phyloP scores from a whole-genome alignment of 331 rosid species.

The Stylosanthes scabra region DNA sequence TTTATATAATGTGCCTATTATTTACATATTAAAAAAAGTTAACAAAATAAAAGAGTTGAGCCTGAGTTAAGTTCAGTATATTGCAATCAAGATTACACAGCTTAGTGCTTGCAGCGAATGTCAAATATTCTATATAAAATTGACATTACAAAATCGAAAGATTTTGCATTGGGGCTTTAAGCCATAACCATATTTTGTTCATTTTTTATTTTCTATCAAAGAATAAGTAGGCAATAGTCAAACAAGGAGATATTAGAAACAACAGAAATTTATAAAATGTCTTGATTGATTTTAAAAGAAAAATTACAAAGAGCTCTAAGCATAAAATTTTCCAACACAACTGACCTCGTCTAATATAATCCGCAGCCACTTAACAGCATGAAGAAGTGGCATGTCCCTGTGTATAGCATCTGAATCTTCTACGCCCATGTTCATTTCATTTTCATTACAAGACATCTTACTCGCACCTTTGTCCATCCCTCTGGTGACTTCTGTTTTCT shows the following conservation, averaged over 20 bases:
- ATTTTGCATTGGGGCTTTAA: conserved; percentile 10
- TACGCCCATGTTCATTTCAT: neutral
- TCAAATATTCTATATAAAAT: neutral
- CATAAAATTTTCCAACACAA: conserved; percentile 15
- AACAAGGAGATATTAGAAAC: conserved; percentile 12
- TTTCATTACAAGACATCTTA: conserved; percentile 34
- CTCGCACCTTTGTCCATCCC: conserved; percentile 38
- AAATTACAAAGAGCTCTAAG: neutral
- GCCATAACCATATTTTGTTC: conserved; percentile 13
- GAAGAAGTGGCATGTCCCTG: conserved; percentile 60
- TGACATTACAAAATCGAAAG: neutral
- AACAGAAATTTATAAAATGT: conserved; percentile 1
- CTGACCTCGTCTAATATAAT: conserved; percentile 93
- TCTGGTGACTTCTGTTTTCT: conserved; percentile 37
- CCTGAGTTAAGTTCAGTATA: neutral
- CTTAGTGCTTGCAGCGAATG: neutral
- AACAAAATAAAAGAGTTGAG: conserved; percentile 17
- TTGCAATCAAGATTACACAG: conserved; percentile 1
- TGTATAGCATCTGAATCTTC: conserved; percentile 35
- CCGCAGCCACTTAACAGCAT: conserved; percentile 84
- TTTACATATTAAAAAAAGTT: conserved; percentile 23
- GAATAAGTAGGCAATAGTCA: conserved; percentile 24
- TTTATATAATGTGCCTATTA: conserved; percentile 86
- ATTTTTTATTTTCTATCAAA: neutral
- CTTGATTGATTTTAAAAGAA: neutral